Base-by-base conservation (phyloP, 1,284 basidiomycete species). In the Ustilago trichophora region DNA sequence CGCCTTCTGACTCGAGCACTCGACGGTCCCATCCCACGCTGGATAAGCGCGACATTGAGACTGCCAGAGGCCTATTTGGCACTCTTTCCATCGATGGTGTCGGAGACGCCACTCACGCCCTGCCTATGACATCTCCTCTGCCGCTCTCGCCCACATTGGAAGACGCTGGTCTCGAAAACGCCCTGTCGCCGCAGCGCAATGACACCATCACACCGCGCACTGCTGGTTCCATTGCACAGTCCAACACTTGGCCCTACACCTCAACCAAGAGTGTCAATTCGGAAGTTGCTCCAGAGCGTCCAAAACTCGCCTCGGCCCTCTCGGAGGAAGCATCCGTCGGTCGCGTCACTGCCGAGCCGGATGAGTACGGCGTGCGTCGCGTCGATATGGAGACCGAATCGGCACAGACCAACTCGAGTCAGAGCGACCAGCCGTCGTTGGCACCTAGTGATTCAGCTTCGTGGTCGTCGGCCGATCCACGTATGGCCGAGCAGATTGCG, bases 401-500 rank as follows among this genome's bases (percentile, higher is more conserved):
- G n/a, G 15, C 51, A 6, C 65, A 42, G 27, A 51, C 44, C 22
- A 25, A 10, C 5, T 52, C 56, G 37, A 64, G 44, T n/a, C 58
- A 46, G 29, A 57, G 45, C 26, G 64, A 67, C 8, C 54, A 50
- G 35, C 52, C 53, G 6, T 70, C 65, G 3, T 37, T 72, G 18
- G 62, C 32, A 3, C 70, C 72, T 3, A 54, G 47, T 35, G 72
- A 75, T 48, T 75, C 72, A 7, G 65, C 60, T 2, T 75, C 72
- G 11, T 74, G 60, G 55, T 75, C 72, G 22, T 74, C 60, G 34
- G 59, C 62, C 7, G 70, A 72, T 32, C 52, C 70, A 21, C 66
- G 66, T 18, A 47, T 58, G 37, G 67, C 69, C 6, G 55, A 71
- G 37, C 90, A 91, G 79, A 58, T 73, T 8, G 71, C 75, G 10